phyloP scores from a whole-genome alignment of 2,329 filamentous ascomycete genomes.

The Grosmannia huntii region DNA sequence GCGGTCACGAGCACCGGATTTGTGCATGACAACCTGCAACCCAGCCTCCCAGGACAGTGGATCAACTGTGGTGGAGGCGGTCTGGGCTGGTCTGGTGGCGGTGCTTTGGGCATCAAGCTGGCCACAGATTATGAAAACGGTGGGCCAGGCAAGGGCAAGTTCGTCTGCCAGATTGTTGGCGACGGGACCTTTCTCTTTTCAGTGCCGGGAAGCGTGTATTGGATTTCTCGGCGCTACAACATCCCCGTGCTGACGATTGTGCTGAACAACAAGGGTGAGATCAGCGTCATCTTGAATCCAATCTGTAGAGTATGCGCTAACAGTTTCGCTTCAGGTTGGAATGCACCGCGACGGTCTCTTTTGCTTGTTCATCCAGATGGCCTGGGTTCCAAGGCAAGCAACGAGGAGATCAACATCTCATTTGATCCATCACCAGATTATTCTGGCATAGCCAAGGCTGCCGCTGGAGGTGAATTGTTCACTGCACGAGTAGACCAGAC shows the following conservation, averaged over 20 bases:
- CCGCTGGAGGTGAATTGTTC: conserved; percentile 39
- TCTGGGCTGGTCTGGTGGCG: conserved; percentile 40
- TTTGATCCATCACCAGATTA: conserved; percentile 47
- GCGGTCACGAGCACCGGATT: conserved; percentile 57
- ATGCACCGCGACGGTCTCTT: conserved; percentile 43
- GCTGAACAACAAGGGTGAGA: conserved; percentile 36
- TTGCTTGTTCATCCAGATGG: conserved; percentile 47
- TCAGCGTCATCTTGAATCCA: not conserved
- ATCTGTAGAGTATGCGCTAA: not conserved
- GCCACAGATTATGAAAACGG: conserved; percentile 27
- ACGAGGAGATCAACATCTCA: conserved; percentile 50
- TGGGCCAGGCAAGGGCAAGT: conserved; percentile 25
- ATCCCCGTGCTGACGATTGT: conserved; percentile 36
- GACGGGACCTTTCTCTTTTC: conserved; percentile 37
- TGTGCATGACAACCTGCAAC: conserved; percentile 56
- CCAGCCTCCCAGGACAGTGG: conserved; percentile 38
- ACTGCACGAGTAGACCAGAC: conserved; percentile 34
- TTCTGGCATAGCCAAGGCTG: conserved; percentile 46
- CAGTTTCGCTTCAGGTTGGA: conserved; percentile 32
- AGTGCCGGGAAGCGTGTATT: conserved; percentile 34
- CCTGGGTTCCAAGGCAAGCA: conserved; percentile 38
- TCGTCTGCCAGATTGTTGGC: conserved; percentile 36
- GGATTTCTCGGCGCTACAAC: conserved; percentile 32
- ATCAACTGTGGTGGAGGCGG: conserved; percentile 42
- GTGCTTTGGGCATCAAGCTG: conserved; percentile 36